Base-by-base conservation (phyloP, 208 protist species). In the Acanthamoeba healyi region DNA sequence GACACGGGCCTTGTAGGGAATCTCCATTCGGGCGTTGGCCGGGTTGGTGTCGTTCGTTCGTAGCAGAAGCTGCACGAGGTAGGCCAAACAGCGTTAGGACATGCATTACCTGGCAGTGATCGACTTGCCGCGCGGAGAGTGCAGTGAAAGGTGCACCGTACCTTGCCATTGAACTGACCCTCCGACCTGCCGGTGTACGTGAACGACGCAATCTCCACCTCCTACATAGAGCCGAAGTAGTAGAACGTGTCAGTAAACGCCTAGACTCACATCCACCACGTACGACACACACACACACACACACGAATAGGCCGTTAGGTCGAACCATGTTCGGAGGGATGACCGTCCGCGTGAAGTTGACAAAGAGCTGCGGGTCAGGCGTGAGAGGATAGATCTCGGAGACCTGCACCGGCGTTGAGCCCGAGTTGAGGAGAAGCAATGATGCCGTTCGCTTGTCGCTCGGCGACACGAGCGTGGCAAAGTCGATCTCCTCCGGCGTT, bases 11-110 rank as follows among this genome's bases (percentile, higher is more conserved):
- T 58, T 74, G 89, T 93, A 93, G 22, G 89, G 89, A 10, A 93
- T 81, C n/a, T 81, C 63, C 56, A 93, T 93, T 17, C 65, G 89
- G 17, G 89, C 89, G 34, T 93, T 93, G 17, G 56, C 65, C 26
- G 89, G 89, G 29, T 93, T 93, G 34, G 17, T 84, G 70, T 93
- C 89, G 51, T 93, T 93, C 34, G 89, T 93, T 51, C 89, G 58
- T 40, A 93, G 63, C 32, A 93, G 44, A 12, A 93, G n/a, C 89
- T 91, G 40, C n/a, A n/a, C n/a, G n/a, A n/a, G n/a, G n/a, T n/a
- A n/a, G n/a, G n/a, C n/a, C n/a, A n/a, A n/a, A n/a, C n/a, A n/a
- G n/a, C n/a, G n/a, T n/a, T n/a, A n/a, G n/a, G n/a, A n/a, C n/a
- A n/a, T n/a, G n/a, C n/a, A 79, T 17, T 44, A 29, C 19, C 19